Evolutionary conservation across 1,284 basidiomycete species (phyloP).

Genomic region (Boletus smithii): DNA sequence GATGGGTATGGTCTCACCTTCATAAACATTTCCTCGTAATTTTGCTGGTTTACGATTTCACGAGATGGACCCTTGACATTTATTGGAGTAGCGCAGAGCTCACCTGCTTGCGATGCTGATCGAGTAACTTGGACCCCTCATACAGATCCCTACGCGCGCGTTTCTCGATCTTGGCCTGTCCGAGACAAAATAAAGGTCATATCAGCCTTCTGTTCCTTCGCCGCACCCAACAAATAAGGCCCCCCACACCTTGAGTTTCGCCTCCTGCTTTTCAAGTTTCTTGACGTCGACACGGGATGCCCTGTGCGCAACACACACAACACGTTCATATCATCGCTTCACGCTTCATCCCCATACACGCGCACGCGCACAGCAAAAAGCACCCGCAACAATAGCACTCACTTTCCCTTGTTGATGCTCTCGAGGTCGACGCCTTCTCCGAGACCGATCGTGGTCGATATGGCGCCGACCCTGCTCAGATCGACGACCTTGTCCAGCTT

Average conservation of each 20-base stretch:
- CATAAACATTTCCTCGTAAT: slow-evolving; percentile 99
- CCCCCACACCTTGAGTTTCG: slow-evolving; percentile 76
- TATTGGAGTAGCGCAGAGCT: slow-evolving; percentile 12
- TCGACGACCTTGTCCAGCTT: slow-evolving; percentile 94
- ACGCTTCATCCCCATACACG: slow-evolving; percentile 3
- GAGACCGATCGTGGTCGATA: slow-evolving; percentile 82
- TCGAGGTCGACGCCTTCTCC: slow-evolving; percentile 89
- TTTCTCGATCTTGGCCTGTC: slow-evolving; percentile 94
- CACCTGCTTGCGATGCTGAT: slow-evolving; percentile 88
- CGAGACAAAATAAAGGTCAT: not conserved
- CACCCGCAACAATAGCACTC: slow-evolving; percentile 34
- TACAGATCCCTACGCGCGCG: slow-evolving; percentile 83
- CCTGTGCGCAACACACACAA: slow-evolving; percentile 40
- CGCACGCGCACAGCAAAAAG: not conserved
- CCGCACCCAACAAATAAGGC: not conserved
- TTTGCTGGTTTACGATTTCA: slow-evolving; percentile 56
- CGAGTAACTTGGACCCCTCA: slow-evolving; percentile 93
- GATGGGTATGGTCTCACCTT: slow-evolving; percentile 51
- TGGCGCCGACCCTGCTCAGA: slow-evolving; percentile 81
- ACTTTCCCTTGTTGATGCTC: slow-evolving; percentile 93
- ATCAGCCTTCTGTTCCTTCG: too few relatives aligned
- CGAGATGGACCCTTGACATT: not conserved
- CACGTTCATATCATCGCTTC: slow-evolving; percentile 9
- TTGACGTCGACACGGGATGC: slow-evolving; percentile 96
- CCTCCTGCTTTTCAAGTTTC: slow-evolving; percentile 98